phyloP scores from a whole-genome alignment of 371 early-diverging fungal species.

The Fennellomyces sp. region DNA sequence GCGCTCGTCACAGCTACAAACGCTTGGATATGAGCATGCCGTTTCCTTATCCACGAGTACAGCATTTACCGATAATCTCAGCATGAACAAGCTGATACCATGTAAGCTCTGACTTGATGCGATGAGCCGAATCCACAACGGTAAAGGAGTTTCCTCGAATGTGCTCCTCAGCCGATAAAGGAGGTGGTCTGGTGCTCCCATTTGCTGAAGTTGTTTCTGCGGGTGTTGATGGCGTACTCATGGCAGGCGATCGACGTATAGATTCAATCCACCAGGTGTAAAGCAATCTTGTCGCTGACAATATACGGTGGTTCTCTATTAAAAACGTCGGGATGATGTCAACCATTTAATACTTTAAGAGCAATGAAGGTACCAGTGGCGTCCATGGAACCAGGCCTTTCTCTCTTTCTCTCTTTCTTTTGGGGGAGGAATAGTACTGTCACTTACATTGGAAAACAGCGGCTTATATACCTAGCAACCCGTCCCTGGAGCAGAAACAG shows the following conservation, averaged over 20 bases:
- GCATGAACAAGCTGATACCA: slow-evolving; percentile 82
- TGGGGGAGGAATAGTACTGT: no score
- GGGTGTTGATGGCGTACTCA: no score
- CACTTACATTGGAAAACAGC: no score
- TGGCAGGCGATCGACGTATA: neutral
- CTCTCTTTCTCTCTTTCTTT: no score
- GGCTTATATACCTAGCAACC: no score
- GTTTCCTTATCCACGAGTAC: no score
- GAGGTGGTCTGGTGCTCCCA: neutral
- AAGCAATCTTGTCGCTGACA: slow-evolving; percentile 3
- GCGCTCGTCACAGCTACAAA: slow-evolving; percentile 68
- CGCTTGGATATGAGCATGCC: neutral
- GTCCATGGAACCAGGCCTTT: no score
- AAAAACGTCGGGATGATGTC: slow-evolving; percentile 5
- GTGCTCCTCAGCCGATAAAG: neutral
- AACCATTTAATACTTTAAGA: no score
- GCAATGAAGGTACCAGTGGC: no score
- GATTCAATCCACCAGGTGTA: slow-evolving; percentile 2
- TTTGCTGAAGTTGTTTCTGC: neutral
- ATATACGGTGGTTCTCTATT: neutral
- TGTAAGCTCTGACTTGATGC: slow-evolving; percentile 57
- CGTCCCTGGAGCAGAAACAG: no score
- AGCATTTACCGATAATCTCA: slow-evolving; percentile 76
- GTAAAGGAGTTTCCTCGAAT: slow-evolving; percentile 11
- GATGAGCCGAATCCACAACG: slow-evolving; percentile 11